phyloP scores from a whole-genome alignment of 2,329 filamentous ascomycete species.

The Mollisia scopiformis region DNA sequence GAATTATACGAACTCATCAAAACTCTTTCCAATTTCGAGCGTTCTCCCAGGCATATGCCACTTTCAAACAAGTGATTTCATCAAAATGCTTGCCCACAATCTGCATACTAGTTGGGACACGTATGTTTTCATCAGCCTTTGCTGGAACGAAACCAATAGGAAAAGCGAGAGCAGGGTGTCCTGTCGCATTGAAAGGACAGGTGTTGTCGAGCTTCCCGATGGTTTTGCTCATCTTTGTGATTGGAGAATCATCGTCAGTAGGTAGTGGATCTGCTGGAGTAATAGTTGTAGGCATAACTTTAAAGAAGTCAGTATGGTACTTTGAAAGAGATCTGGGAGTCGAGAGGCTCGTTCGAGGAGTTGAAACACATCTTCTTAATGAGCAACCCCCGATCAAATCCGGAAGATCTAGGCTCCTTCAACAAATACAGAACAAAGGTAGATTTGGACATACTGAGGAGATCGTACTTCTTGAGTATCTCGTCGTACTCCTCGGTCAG shows the following conservation, averaged over 20 bases:
- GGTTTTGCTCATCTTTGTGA: constrained; percentile 50
- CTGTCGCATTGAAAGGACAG: constrained; percentile 58
- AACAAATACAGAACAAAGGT: too few relatives aligned
- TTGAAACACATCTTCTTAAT: too few relatives aligned
- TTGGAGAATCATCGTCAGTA: constrained; percentile 36
- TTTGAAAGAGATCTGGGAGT: too few relatives aligned
- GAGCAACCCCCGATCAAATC: too few relatives aligned
- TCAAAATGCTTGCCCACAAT: constrained; percentile 55
- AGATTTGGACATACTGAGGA: too few relatives aligned
- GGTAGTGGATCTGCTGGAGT: constrained; percentile 48
- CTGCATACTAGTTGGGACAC: constrained; percentile 56
- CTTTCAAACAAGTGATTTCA: constrained; percentile 49
- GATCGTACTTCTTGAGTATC: constrained; percentile 44
- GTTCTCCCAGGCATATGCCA: constrained; percentile 50
- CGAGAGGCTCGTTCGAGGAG: too few relatives aligned
- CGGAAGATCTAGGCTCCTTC: too few relatives aligned
- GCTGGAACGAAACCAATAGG: constrained; percentile 48
- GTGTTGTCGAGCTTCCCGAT: constrained; percentile 60
- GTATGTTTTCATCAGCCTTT: constrained; percentile 38
- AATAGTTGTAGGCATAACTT: constrained; percentile 53
- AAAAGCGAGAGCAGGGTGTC: constrained; percentile 57
- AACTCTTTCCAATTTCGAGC: constrained; percentile 23
- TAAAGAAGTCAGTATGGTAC: too few relatives aligned
- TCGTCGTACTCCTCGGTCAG: constrained; percentile 50
- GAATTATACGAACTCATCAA: neutral